Evolutionary conservation across 192 early-diverging fungal genomes (phyloP).

Genomic region (Backusella tuberculispora): DNA sequence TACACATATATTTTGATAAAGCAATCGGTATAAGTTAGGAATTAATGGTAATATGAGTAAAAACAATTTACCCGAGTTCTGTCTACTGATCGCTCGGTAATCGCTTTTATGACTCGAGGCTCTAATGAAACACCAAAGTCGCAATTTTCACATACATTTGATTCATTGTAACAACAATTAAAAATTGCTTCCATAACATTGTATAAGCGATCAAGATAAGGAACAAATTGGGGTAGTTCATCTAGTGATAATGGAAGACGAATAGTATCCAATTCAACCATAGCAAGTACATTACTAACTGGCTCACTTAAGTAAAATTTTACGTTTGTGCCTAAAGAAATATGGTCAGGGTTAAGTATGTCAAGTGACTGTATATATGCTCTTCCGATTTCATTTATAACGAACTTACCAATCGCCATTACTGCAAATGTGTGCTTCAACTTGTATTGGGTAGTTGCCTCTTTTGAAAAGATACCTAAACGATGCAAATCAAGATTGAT

Average conservation of each 20-base stretch:
- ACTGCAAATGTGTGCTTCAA: not conserved
- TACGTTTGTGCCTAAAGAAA: constrained; percentile 3
- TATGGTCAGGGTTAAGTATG: not conserved
- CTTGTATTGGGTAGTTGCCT: not conserved
- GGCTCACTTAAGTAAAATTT: not conserved
- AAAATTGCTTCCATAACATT: not conserved
- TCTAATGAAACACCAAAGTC: too few relatives aligned
- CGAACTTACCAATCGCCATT: not conserved
- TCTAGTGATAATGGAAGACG: constrained; percentile 1
- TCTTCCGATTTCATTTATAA: too few relatives aligned
- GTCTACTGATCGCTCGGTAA: too few relatives aligned
- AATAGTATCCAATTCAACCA: constrained; percentile 3
- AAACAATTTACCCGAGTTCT: too few relatives aligned
- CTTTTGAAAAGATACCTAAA: not conserved
- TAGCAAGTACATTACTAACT: not conserved
- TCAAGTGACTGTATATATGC: too few relatives aligned
- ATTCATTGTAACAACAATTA: not conserved
- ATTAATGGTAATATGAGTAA: too few relatives aligned
- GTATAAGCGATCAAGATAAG: not conserved
- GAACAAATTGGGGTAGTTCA: not conserved
- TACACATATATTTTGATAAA: too few relatives aligned
- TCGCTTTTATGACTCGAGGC: too few relatives aligned
- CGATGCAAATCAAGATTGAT: not conserved
- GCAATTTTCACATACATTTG: too few relatives aligned
- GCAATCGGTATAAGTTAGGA: too few relatives aligned